Evolutionary conservation across 352 stramenopile species (phyloP), one percentile per base, ranked within the genome.

Genomic region (Albugo candida): DNA sequence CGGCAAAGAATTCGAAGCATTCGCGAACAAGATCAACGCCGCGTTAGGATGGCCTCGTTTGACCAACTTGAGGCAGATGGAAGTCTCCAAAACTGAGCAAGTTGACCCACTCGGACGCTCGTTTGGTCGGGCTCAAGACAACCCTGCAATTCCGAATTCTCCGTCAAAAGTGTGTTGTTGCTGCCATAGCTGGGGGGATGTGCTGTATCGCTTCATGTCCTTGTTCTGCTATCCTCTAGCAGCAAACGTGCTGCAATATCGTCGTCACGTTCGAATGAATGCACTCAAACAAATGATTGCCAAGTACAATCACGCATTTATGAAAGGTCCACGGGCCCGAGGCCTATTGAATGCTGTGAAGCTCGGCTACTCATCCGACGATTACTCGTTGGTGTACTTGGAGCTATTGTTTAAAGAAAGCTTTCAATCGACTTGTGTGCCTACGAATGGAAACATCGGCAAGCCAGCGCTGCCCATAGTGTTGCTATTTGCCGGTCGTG

Each of bases 251-350:
- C 65, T 65, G 36, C 48, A 70, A 3, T 83, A 82, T 48, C 68
- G 72, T 14, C 64, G 76, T 3, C 72, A 88, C 52, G 55, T 83
- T 41, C 74, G 74, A 34, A 53, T 88, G 20, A 88, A 88, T 41
- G 61, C 65, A 39, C 55, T 88, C 13, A 88, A 88, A 65, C 64
- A 69, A 1, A 68, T 83, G 17, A 58, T 88, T 5, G 59, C 55
- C 10, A 81, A 71, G 55, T 88, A 88, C 42, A 83, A 88, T 43
- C 73, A 85, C 49, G 73, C 67, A 17, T 88, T 70, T 41, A 85
- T 88, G 73, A 81, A 83, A 17, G 76, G 76, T 0, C 67, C 76
- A 4, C 65, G 76, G 12, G 74, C 76, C 0, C 60, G 69, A 11
- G 71, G 66, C 13, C 48, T 88, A 46, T 61, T 83, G 2, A 84